These are phyloP conservation scores for Pelargonium australe DNA, from an alignment of 441 rosid genomes.

Conservation along the genomic window DNA sequence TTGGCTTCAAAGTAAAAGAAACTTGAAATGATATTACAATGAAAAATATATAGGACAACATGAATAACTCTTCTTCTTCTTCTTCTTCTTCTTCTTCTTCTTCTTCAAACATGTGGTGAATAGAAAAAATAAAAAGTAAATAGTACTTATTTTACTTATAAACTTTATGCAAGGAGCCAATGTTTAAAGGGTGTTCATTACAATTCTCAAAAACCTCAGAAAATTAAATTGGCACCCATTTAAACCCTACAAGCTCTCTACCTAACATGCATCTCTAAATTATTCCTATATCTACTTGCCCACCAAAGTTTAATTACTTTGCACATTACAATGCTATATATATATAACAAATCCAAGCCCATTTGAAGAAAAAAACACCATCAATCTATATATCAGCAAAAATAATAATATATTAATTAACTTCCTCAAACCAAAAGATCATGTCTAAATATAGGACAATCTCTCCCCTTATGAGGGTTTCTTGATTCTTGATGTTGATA, in stretches of 20 bases:
- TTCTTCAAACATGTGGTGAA: too few species aligned
- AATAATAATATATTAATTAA: not conserved
- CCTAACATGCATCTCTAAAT: conserved; percentile 19
- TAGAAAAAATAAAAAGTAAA: too few species aligned
- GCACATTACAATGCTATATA: conserved; percentile 19
- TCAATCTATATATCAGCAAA: not conserved
- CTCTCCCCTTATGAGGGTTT: conserved; percentile 20
- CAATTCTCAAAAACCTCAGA: too few species aligned
- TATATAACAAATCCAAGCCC: conserved; percentile 21
- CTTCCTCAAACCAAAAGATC: conserved; percentile 16
- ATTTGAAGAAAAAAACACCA: conserved; percentile 10
- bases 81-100: too few species aligned
- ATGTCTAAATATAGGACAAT: conserved; percentile 17
- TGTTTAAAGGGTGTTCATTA: too few species aligned
- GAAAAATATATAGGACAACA: too few species aligned
- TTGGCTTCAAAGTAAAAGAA: too few species aligned
- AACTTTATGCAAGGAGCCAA: too few species aligned
- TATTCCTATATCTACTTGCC: conserved; percentile 25
- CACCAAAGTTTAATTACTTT: conserved; percentile 16
- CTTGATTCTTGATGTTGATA: conserved; percentile 5
- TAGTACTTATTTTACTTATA: too few species aligned
- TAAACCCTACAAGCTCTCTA: conserved; percentile 21
- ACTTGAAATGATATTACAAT: too few species aligned
- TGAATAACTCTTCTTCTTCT: too few species aligned
- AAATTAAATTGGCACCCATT: conserved; percentile 5